Evolutionary conservation across 1,139 yeast genomes (phyloP), one percentile per base, ranked within the genome.

Genomic region (Candida pseudoviswanathii): DNA sequence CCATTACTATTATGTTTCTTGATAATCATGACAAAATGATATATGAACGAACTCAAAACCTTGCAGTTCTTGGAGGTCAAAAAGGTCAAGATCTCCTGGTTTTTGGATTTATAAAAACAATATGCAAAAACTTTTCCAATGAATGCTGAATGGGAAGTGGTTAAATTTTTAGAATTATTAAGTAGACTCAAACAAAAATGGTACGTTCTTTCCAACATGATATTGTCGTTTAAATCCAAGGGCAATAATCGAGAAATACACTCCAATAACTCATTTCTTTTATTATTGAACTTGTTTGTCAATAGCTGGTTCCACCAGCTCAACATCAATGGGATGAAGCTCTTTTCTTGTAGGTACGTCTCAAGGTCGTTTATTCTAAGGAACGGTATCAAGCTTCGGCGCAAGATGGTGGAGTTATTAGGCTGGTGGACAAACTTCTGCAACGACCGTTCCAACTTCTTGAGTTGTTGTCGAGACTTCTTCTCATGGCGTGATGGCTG

Each of bases 261-360:
- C 29, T 39, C 42, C 25, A 39, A 39, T 39, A 39, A 39, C 21
- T 39, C 42, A 39, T 39, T 39, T 39, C 33, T 39, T 29, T 39
- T 39, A 27, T 39, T 39, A 29, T 39, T 39, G 21, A 39, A 29
- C 16, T 39, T 39, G 21, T 27, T 39, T 3, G 33, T 27, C 16
- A 39, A 39, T 39, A 39, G 21, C 21, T 39, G 42, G 29, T 39
- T 39, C 42, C 42, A 39, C 42, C 42, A 39, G 29, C 42, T 39
- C n/a, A 39, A 39, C 42, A 39, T 39, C n/a, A 39, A 39, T 5
- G 42, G 42, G 21, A 39, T 29, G 24, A 39, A 39, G 4, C n/a
- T 39, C 16, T 39, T 39, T 7, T 39, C 42, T 27, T 39, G 33
- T 16, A 27, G 24, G n/a, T 9, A 27, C 21, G 11, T 39, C 11